phyloP scores from a whole-genome alignment of 1,139 yeast species.

The Chernovozyma sophiae-reginae region DNA sequence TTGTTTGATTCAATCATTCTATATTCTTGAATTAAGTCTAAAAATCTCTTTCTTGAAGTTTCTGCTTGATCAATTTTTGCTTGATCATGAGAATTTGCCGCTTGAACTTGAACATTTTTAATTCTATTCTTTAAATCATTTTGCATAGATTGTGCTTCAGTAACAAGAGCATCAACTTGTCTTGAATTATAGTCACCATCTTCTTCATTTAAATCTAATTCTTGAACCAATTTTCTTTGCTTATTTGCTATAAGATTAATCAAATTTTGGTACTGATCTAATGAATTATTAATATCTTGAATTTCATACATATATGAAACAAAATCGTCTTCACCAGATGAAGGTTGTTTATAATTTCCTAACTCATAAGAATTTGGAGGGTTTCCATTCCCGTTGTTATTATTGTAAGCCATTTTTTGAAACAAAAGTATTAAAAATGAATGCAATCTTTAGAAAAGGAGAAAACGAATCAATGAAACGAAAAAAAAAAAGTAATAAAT shows the following conservation, averaged over 20 bases:
- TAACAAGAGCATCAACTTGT: constrained; percentile 72
- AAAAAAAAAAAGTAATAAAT: background rate
- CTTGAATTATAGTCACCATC: constrained; percentile 66
- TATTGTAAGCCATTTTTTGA: constrained; percentile 9
- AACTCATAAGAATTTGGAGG: constrained; percentile 29
- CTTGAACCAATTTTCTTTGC: constrained; percentile 81
- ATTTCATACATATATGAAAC: constrained; percentile 79
- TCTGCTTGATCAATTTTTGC: constrained; percentile 91
- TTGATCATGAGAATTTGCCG: constrained; percentile 64
- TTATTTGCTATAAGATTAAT: constrained; percentile 75
- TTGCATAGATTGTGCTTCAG: constrained; percentile 79
- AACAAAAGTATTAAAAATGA: no score
- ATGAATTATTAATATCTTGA: constrained; percentile 73
- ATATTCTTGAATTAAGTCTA: constrained; percentile 81
- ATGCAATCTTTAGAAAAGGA: no score
- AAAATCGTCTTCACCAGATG: constrained; percentile 48
- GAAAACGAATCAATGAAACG: background rate
- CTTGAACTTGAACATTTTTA: constrained; percentile 63
- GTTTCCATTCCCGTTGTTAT: constrained; percentile 10
- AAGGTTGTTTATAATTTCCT: constrained; percentile 28
- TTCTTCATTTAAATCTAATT: constrained; percentile 70
- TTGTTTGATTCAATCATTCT: constrained; percentile 83
- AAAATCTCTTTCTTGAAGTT: constrained; percentile 78
- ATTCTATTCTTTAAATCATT: constrained; percentile 70
- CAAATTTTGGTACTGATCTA: constrained; percentile 74